Evolutionary conservation across 164 flowering plant genomes (phyloP).

Genomic region (Vitis rupestris): DNA sequence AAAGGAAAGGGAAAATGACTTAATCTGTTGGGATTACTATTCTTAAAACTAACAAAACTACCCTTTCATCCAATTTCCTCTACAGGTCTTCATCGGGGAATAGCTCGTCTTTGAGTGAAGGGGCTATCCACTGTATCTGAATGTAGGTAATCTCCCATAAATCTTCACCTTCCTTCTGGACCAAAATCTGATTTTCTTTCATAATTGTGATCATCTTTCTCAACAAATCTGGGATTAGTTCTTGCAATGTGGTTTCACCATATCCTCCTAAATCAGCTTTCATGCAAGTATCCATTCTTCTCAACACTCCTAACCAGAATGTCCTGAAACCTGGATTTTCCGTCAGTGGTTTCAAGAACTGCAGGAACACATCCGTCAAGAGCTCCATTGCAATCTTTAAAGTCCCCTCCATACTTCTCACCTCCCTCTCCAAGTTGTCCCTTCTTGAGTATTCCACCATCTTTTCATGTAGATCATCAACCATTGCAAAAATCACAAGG

Average conservation of each 20-base stretch:
- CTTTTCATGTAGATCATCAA: conserved; percentile 90
- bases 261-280: conserved; percentile 75
- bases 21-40: too few species aligned
- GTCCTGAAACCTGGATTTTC: conserved; percentile 58
- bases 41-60: too few species aligned
- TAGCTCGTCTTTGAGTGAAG: conserved; percentile 72
- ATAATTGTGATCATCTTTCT: conserved; percentile 57
- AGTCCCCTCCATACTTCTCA: conserved; percentile 81
- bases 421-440: conserved; percentile 66
- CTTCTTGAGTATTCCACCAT: conserved; percentile 79
- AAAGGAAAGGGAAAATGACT: too few species aligned
- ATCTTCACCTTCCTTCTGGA: conserved; percentile 60
- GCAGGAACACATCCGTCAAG: conserved; percentile 59
- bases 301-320: conserved; percentile 79
- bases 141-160: conserved; percentile 83
- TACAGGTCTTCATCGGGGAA: conserved; percentile 57
- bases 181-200: conserved; percentile 71
- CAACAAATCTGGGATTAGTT: conserved; percentile 61
- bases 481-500: conserved; percentile 77
- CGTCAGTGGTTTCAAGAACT: conserved; percentile 53
- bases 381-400: conserved; percentile 74
- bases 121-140: conserved; percentile 98
- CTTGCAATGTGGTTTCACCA: conserved; percentile 43
- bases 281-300: conserved; percentile 96
- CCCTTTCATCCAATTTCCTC: not conserved